Evolutionary conservation across 2,329 filamentous ascomycete genomes (phyloP).

Genomic region (Cordyceps fumosorosea): DNA sequence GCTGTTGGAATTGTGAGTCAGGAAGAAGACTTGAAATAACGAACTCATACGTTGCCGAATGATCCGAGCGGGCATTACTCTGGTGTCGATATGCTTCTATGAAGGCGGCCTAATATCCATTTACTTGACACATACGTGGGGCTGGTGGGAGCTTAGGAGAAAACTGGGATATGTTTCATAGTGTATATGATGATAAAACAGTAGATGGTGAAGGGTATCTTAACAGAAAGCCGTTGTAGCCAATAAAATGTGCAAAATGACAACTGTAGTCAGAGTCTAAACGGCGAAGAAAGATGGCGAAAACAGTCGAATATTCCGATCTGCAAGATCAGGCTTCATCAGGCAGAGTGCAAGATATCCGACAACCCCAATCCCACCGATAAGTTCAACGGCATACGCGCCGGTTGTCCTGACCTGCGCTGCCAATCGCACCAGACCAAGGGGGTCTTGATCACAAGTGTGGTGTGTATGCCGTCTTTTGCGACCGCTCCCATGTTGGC

Average conservation of each 20-base stretch:
- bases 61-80: not conserved
- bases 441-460: conserved; percentile 57
- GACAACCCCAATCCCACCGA: conserved; percentile 67
- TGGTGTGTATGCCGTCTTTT: conserved; percentile 23
- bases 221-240: not conserved
- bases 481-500: not conserved
- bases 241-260: not conserved
- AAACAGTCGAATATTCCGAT: conserved; percentile 13
- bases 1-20: conserved; percentile 18
- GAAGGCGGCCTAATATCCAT: not conserved
- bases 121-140: not conserved
- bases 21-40: not conserved
- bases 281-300: conserved; percentile 9
- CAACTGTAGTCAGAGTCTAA: not conserved
- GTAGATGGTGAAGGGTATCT: not conserved
- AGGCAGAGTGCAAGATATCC: conserved; percentile 66
- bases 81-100: not conserved
- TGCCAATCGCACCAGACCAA: conserved; percentile 67
- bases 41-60: not conserved
- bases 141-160: not conserved
- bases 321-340: conserved; percentile 21
- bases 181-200: not conserved
- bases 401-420: conserved; percentile 59
- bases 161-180: not conserved
- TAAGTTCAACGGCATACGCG: conserved; percentile 63